Evolutionary conservation across 2,329 filamentous ascomycete species (phyloP).

Genomic region (Ophiosphaerella korrae): DNA sequence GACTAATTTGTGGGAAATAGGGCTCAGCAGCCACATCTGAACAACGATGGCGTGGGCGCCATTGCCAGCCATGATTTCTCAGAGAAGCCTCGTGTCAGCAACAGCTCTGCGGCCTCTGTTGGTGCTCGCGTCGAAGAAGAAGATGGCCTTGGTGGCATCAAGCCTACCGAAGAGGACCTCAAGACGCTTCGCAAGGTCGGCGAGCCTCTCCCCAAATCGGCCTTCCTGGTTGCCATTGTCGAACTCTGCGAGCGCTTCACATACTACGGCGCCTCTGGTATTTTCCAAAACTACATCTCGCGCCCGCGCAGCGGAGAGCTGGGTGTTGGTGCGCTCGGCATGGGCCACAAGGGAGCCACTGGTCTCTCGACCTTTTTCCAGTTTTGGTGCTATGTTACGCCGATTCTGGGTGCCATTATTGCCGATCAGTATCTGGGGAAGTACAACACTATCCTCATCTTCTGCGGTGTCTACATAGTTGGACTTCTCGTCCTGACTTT

Average conservation of each 20-base stretch:
- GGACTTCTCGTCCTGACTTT: slow-evolving; percentile 71
- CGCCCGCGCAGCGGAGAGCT: slow-evolving; percentile 44
- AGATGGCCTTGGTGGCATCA: slow-evolving; percentile 38
- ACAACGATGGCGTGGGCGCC: slow-evolving; percentile 23
- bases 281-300: slow-evolving; percentile 59
- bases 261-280: slow-evolving; percentile 54
- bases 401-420: slow-evolving; percentile 51
- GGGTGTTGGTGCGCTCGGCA: slow-evolving; percentile 49
- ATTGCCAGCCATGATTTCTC: slow-evolving; percentile 9
- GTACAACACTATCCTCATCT: slow-evolving; percentile 72
- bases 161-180: slow-evolving; percentile 51
- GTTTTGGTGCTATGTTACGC: slow-evolving; percentile 45
- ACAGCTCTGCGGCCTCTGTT: slow-evolving; percentile 22
- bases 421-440: slow-evolving; percentile 74
- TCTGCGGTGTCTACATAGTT: slow-evolving; percentile 66
- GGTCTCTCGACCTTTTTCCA: slow-evolving; percentile 55
- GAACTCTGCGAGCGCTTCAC: slow-evolving; percentile 58
- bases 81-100: slow-evolving; percentile 11
- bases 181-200: slow-evolving; percentile 52
- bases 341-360: slow-evolving; percentile 53
- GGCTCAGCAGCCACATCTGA: slow-evolving; percentile 36
- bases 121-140: slow-evolving; percentile 23
- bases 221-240: slow-evolving; percentile 56
- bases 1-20: slow-evolving; percentile 18
- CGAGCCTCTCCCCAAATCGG: slow-evolving; percentile 53